Evolutionary conservation across 208 protist species (phyloP).

Genomic region (Acanthamoeba lenticulata): DNA sequence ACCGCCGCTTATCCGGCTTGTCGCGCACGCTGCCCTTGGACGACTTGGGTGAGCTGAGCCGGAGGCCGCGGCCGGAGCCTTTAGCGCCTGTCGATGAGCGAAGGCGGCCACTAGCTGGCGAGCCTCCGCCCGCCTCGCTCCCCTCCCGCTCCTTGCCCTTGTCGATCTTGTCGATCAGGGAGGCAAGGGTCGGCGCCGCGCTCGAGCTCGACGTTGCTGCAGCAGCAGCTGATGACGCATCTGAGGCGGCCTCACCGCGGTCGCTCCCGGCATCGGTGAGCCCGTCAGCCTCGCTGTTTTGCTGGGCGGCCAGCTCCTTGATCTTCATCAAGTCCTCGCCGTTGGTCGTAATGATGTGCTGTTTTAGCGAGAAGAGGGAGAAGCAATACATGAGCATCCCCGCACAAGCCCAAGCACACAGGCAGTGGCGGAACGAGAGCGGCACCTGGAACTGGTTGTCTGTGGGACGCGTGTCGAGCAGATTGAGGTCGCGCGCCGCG

Average conservation of each 20-base stretch:
- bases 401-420: background rate
- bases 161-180: background rate
- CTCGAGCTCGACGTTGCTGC: too few relatives aligned
- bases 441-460: slow-evolving; percentile 44
- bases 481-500: background rate
- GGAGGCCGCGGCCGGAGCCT: background rate
- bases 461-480: slow-evolving; percentile 35
- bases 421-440: too few relatives aligned
- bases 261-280: background rate
- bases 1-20: background rate
- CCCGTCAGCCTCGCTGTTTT: background rate
- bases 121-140: background rate
- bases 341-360: background rate
- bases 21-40: background rate
- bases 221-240: too few relatives aligned
- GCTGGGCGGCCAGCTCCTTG: background rate
- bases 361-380: background rate
- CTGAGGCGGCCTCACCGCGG: too few relatives aligned
- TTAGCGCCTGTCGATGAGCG: background rate
- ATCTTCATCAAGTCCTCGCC: slow-evolving; percentile 1
- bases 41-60: background rate
- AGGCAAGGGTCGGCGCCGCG: too few relatives aligned
- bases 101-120: background rate
- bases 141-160: slow-evolving; percentile 16
- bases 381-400: background rate